Evolutionary conservation across 2,329 filamentous ascomycete genomes (phyloP), one percentile per base, ranked within the genome.

Genomic region (Dactylellina cionopaga): DNA sequence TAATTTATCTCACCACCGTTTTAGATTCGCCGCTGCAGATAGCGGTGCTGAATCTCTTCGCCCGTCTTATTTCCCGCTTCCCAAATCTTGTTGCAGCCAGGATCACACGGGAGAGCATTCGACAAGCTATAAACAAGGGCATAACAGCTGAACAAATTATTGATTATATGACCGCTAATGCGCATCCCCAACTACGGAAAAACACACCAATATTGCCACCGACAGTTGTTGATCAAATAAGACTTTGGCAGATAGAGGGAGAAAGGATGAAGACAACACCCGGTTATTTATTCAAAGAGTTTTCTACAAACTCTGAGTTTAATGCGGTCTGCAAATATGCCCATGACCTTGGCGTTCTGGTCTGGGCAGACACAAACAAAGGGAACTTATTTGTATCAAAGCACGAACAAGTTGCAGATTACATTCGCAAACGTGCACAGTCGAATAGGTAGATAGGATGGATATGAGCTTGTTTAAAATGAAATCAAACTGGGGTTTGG

Each of bases 141-240:
- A 99, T 99, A 82, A 97, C 93, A 0, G 89, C 92, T 13, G 90
- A 96, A 77, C 95, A 99, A 80, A 96, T 99, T 80, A 94, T 99
- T 77, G 89, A 90, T 15, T 99, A 98, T 81, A 87, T 99, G 1
- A 88, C 90, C 5, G 90, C 91, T 2, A 94, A 99, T 81, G 95
- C 95, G 0, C 95, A 99, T 81, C 92, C 96, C 44, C 92, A 98
- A 80, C 92, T 99, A 87, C 77, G 85, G 72, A 86, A 86, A 77
- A 84, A 84, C 74, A 78, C 81, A 0, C 90, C 93, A 1, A 87
- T 96, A 13, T 85, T 99, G 1, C 95, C 96, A 0, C 93, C 95
- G 0, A 98, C 96, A 0, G 95, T 99, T 13, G 92, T 97, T 74
- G 95, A 99, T 81, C 95, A 99, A 83, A 97, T 99, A 77, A 87